These are phyloP conservation scores for Kodamaea hsintzibuensis DNA, from an alignment of 805 yeast genomes.

Conservation along the genomic window DNA sequence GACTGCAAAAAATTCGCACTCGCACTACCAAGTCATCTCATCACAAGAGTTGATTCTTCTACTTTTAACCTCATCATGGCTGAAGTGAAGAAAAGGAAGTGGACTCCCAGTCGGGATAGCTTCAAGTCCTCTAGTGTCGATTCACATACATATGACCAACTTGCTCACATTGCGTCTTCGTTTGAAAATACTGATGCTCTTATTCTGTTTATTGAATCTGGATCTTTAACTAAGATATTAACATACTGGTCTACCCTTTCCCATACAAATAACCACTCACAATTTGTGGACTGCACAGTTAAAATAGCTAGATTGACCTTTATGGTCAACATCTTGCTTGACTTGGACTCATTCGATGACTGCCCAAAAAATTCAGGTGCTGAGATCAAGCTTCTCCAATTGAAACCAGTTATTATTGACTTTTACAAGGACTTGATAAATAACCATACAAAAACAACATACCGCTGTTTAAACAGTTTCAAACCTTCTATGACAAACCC, in stretches of 20 bases:
- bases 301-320: constrained; percentile 35
- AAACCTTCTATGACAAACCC: constrained; percentile 65
- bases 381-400: constrained; percentile 14
- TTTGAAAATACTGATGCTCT: constrained; percentile 2
- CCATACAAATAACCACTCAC: constrained; percentile 53
- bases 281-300: constrained; percentile 46
- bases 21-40: constrained; percentile 2
- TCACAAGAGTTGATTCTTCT: neutral
- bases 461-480: constrained; percentile 61
- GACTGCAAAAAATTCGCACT: neutral
- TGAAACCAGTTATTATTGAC: constrained; percentile 23
- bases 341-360: constrained; percentile 14
- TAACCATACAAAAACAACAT: constrained; percentile 60
- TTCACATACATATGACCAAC: neutral
- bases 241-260: constrained; percentile 44
- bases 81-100: constrained; percentile 5
- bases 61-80: neutral
- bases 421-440: constrained; percentile 55
- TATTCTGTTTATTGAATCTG: constrained; percentile 1
- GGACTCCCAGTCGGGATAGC: neutral
- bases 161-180: neutral
- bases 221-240: constrained; percentile 15
- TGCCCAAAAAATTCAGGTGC: neutral
- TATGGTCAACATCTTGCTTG: constrained; percentile 17
- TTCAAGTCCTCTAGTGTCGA: constrained; percentile 1